Percentiles rank a stretch among this genome's conserved stretches.
Evolutionary conservation across 305 asterid species (phyloP).

Genomic region (Nicotiana rustica): DNA sequence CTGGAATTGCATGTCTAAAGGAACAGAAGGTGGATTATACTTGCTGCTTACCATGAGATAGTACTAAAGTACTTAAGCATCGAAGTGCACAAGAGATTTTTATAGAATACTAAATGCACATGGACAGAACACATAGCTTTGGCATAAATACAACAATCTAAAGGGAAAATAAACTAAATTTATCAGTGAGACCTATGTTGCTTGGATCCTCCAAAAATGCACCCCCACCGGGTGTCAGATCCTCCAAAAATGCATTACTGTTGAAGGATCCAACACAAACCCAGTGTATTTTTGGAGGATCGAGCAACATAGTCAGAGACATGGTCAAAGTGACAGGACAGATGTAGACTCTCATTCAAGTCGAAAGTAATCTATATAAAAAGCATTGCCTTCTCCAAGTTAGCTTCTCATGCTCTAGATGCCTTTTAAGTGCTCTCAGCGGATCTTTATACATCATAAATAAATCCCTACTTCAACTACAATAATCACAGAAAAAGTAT

Average conservation of each 20-base stretch:
- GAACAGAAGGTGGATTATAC: constrained; percentile 27
- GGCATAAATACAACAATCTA: constrained; percentile 19
- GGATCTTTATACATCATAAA: not conserved
- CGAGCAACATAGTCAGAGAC: not conserved
- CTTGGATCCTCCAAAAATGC: too few relatives aligned
- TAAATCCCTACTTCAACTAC: not conserved
- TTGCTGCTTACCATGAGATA: constrained; percentile 9
- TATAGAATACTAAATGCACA: not conserved
- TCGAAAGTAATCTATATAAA: constrained; percentile 10
- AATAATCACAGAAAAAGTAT: not conserved
- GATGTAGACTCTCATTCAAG: constrained; percentile 14
- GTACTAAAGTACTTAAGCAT: constrained; percentile 7
- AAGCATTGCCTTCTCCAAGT: not conserved
- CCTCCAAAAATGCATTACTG: too few relatives aligned
- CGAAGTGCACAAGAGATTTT: not conserved
- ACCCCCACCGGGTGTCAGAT: too few relatives aligned
- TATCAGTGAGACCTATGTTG: not conserved
- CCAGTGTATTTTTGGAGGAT: too few relatives aligned
- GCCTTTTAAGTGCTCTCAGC: not conserved
- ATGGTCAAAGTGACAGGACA: not conserved
- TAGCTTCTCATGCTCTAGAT: not conserved
- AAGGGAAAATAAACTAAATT: constrained; percentile 1
- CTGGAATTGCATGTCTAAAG: constrained; percentile 14
- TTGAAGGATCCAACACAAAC: too few relatives aligned
- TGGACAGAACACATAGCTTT: not conserved